Conservation (phyloP, 108 stramenopile genomes). For the Skeletonema potamos region DNA sequence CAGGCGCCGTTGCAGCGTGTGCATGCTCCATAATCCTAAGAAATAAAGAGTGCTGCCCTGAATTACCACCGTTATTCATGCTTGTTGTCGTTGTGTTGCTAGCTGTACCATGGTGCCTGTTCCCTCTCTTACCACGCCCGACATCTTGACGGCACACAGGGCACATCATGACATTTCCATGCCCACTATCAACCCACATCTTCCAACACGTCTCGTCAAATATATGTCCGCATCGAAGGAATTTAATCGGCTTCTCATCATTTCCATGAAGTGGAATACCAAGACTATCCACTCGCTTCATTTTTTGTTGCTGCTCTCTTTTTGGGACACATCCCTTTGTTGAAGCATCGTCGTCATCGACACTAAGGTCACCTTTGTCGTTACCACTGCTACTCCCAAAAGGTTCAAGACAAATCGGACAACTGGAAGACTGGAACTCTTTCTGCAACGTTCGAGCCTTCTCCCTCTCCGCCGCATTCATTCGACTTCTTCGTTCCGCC, state of each 20-base stretch:
- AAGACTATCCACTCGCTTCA: slow-evolving; percentile 66
- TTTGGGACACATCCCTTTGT: slow-evolving; percentile 9
- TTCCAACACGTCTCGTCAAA: slow-evolving; percentile 89
- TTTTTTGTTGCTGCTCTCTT: slow-evolving; percentile 9
- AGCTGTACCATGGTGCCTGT: neutral
- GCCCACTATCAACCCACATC: slow-evolving; percentile 73
- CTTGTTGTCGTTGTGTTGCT: neutral
- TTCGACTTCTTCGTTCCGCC: slow-evolving; percentile 57
- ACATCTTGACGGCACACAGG: slow-evolving; percentile 86
- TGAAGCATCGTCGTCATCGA: neutral
- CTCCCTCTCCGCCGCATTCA: slow-evolving; percentile 70
- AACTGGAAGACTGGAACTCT: slow-evolving; percentile 61
- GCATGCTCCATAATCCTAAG: neutral
- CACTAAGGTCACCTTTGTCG: neutral
- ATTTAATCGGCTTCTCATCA: slow-evolving; percentile 71
- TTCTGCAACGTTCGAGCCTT: slow-evolving; percentile 67
- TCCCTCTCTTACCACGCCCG: slow-evolving; percentile 30
- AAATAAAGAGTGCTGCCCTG: neutral
- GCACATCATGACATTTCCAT: slow-evolving; percentile 79
- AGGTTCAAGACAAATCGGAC: slow-evolving; percentile 83
- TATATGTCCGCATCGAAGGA: slow-evolving; percentile 87
- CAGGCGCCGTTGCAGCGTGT: neutral
- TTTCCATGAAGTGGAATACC: slow-evolving; percentile 67
- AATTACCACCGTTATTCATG: neutral
- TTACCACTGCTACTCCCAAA: slow-evolving; percentile 40